phyloP scores from a whole-genome alignment of 306 rosid species.

The Pueraria montana region DNA sequence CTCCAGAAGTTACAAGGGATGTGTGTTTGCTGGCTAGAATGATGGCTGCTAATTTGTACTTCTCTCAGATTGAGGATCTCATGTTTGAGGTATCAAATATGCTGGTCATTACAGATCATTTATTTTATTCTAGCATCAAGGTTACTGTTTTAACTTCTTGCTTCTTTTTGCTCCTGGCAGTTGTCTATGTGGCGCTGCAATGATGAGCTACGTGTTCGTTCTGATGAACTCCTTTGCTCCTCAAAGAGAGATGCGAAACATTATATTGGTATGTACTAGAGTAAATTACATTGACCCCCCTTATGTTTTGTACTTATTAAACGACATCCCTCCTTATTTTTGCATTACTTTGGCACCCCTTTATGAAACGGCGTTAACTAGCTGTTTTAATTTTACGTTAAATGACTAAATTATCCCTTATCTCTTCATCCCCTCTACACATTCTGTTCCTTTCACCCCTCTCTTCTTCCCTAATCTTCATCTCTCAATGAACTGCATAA shows the following conservation, averaged over 20 bases:
- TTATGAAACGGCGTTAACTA: too few relatives aligned
- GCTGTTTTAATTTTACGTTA: too few relatives aligned
- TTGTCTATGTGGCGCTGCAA: constrained; percentile 95
- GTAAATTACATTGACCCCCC: too few relatives aligned
- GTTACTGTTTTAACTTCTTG: constrained; percentile 1
- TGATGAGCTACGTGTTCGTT: constrained; percentile 73
- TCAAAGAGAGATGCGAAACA: constrained; percentile 86
- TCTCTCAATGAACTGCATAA: too few relatives aligned
- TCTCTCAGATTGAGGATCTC: constrained; percentile 93
- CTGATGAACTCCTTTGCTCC: constrained; percentile 72
- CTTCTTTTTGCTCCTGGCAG: constrained; percentile 48
- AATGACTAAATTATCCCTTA: too few relatives aligned
- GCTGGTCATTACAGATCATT: neutral
- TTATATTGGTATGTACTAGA: constrained; percentile 76
- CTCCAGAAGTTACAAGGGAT: constrained; percentile 93
- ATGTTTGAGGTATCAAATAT: constrained; percentile 84
- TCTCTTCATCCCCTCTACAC: too few relatives aligned
- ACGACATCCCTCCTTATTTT: too few relatives aligned
- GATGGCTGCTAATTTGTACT: constrained; percentile 95
- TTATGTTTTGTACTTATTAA: too few relatives aligned
- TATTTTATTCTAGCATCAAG: constrained; percentile 2
- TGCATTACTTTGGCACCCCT: too few relatives aligned
- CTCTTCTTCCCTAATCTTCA: too few relatives aligned
- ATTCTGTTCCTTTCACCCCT: too few relatives aligned
- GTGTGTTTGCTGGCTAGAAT: constrained; percentile 92